A percentile compares a stretch with the other conserved stretches of the same genome.
Evolutionary conservation across 2,329 filamentous ascomycete genomes (phyloP).

Genomic region (Ceratocystiopsis brevicomis): DNA sequence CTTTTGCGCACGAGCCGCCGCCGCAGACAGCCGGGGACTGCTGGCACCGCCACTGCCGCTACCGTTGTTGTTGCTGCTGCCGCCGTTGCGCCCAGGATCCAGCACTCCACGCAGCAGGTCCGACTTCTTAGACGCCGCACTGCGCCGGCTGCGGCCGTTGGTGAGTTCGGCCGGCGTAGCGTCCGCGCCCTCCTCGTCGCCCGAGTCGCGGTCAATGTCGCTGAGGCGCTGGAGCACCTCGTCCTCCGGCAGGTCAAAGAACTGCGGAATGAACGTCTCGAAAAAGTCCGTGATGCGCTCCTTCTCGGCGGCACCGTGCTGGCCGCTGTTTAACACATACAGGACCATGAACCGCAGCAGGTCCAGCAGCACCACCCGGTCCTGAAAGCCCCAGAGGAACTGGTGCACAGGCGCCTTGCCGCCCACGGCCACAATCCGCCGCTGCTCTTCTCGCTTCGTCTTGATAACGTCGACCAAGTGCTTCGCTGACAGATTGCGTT

Average conservation of each 20-base stretch:
- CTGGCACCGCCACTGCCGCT: not conserved
- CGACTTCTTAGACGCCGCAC: slow-evolving; percentile 46
- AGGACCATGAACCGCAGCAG: slow-evolving; percentile 43
- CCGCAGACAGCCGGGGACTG: not conserved
- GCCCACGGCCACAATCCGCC: slow-evolving; percentile 43
- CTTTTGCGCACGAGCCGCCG: slow-evolving; percentile 40
- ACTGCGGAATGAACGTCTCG: slow-evolving; percentile 54
- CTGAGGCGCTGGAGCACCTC: slow-evolving; percentile 46
- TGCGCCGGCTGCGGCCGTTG: slow-evolving; percentile 44
- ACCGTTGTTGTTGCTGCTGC: slow-evolving; percentile 34
- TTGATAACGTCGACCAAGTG: slow-evolving; percentile 80
- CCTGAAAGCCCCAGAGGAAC: slow-evolving; percentile 54
- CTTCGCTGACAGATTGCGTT: slow-evolving; percentile 79
- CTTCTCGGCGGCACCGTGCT: slow-evolving; percentile 54
- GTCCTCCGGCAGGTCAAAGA: slow-evolving; percentile 59
- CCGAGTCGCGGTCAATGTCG: slow-evolving; percentile 49
- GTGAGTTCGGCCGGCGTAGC: slow-evolving; percentile 50
- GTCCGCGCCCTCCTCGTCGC: slow-evolving; percentile 63
- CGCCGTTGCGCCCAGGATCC: slow-evolving; percentile 55
- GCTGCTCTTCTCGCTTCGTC: slow-evolving; percentile 80
- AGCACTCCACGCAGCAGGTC: slow-evolving; percentile 73
- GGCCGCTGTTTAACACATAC: slow-evolving; percentile 47
- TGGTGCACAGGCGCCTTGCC: slow-evolving; percentile 47
- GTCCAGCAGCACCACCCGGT: slow-evolving; percentile 48
- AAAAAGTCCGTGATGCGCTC: slow-evolving; percentile 58